phyloP scores from a whole-genome alignment of 495 filamentous ascomycete species.

The Penicillium verhagenii region DNA sequence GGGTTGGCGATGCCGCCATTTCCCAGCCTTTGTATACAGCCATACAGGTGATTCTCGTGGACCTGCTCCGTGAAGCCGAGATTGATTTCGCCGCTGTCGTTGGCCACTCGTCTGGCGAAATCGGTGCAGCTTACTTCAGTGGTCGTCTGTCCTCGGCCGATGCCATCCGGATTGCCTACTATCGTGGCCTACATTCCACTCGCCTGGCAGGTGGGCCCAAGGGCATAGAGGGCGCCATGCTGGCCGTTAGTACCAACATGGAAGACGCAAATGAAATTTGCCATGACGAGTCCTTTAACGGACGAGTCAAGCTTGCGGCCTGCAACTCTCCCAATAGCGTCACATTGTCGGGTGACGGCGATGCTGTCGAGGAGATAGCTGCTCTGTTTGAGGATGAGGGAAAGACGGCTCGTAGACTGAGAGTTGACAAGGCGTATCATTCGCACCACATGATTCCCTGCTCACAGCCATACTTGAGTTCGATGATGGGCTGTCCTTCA shows the following conservation, averaged over 20 bases:
- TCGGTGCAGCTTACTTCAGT: slow-evolving; percentile 33
- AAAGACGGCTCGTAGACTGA: slow-evolving; percentile 32
- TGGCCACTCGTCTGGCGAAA: slow-evolving; percentile 35
- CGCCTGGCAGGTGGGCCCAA: slow-evolving; percentile 15
- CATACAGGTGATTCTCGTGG: slow-evolving; percentile 25
- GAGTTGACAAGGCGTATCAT: slow-evolving; percentile 40
- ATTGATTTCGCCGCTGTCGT: slow-evolving; percentile 15
- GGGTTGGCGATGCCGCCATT: slow-evolving; percentile 24
- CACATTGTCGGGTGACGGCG: slow-evolving; percentile 32
- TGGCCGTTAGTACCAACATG: slow-evolving; percentile 45
- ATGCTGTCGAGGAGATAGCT: slow-evolving; percentile 27
- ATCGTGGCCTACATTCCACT: slow-evolving; percentile 34
- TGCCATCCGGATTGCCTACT: slow-evolving; percentile 51
- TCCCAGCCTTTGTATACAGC: slow-evolving; percentile 42
- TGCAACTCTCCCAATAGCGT: slow-evolving; percentile 28
- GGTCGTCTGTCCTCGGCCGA: slow-evolving; percentile 18
- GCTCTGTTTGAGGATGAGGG: too few relatives aligned
- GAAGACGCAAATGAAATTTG: slow-evolving; percentile 44
- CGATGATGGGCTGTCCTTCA: slow-evolving; percentile 15
- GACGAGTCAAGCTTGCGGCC: slow-evolving; percentile 20
- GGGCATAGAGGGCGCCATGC: slow-evolving; percentile 45
- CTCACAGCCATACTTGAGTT: slow-evolving; percentile 36
- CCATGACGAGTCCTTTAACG: neutral
- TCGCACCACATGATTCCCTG: slow-evolving; percentile 35
- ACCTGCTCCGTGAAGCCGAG: slow-evolving; percentile 10